These are phyloP conservation scores for Beauveria medogensis DNA, from an alignment of 2,329 filamentous ascomycete genomes.

Conservation along the genomic window DNA sequence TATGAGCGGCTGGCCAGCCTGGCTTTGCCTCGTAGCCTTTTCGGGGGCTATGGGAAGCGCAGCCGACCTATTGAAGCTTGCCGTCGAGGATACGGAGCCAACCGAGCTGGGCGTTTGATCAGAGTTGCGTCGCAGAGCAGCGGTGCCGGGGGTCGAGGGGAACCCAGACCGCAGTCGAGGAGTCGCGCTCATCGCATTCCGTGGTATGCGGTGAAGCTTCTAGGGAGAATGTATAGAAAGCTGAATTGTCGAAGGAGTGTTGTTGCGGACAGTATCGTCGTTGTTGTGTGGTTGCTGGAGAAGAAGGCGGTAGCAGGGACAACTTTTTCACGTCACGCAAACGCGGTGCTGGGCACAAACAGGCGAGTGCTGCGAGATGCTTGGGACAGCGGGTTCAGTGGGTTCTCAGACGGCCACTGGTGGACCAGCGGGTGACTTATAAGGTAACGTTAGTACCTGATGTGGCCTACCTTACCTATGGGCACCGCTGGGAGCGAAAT, in stretches of 20 bases:
- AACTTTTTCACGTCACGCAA: constrained; percentile 11
- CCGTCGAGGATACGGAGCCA: constrained; percentile 22
- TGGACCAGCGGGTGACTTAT: background rate
- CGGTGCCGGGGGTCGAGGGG: constrained; percentile 61
- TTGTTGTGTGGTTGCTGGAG: constrained; percentile 6
- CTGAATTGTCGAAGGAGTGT: background rate
- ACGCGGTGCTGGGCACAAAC: constrained; percentile 7
- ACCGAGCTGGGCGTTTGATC: constrained; percentile 26
- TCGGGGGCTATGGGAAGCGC: constrained; percentile 41
- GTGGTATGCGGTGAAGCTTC: constrained; percentile 20
- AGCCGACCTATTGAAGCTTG: constrained; percentile 23
- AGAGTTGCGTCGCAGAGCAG: constrained; percentile 27
- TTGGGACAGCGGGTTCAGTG: background rate
- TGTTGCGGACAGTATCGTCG: background rate
- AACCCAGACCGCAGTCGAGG: constrained; percentile 76
- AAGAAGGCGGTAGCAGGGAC: background rate
- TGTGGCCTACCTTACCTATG: background rate
- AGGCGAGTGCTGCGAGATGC: background rate
- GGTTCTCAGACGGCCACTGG: background rate
- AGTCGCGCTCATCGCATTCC: constrained; percentile 74
- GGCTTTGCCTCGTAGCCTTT: constrained; percentile 21
- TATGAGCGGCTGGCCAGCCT: constrained; percentile 56
- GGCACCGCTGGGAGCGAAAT: background rate
- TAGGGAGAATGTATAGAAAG: background rate
- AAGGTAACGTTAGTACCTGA: background rate